These are phyloP conservation scores for Curvularia sp. DNA, from an alignment of 2,329 filamentous ascomycete genomes.

Conservation along the genomic window DNA sequence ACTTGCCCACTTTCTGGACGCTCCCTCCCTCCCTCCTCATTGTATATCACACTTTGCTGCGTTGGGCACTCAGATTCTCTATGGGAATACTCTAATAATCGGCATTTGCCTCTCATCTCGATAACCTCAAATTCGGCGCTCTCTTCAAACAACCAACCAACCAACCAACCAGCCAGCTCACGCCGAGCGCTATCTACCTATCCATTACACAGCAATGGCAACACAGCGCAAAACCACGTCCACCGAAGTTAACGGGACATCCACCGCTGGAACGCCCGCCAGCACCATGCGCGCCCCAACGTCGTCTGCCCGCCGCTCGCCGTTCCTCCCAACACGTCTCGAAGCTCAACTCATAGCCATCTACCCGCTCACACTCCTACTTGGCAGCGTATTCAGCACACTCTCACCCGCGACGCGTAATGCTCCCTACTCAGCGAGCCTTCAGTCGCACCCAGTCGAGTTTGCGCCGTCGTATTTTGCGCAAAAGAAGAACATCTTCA, in stretches of 20 bases:
- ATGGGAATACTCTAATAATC: neutral
- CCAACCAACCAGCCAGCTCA: constrained; percentile 7
- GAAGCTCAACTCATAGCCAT: constrained; percentile 70
- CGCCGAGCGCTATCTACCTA: neutral
- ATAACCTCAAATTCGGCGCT: neutral
- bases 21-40: neutral
- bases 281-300: constrained; percentile 34
- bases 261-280: constrained; percentile 35
- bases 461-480: constrained; percentile 86
- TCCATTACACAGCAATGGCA: constrained; percentile 32
- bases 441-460: constrained; percentile 67
- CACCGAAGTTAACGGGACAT: constrained; percentile 16
- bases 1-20: constrained; percentile 8
- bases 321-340: constrained; percentile 72
- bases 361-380: constrained; percentile 79
- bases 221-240: constrained; percentile 42
- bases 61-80: neutral
- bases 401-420: constrained; percentile 74
- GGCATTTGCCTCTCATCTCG: neutral
- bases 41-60: neutral
- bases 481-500: constrained; percentile 90
- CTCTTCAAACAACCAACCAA: neutral
- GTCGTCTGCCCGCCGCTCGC: constrained; percentile 51
- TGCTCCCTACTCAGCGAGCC: constrained; percentile 66
- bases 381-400: constrained; percentile 81